These are phyloP conservation scores for Pycnococcus provasolii DNA, from an alignment of 139 green algal species.

Conservation along the genomic window DNA sequence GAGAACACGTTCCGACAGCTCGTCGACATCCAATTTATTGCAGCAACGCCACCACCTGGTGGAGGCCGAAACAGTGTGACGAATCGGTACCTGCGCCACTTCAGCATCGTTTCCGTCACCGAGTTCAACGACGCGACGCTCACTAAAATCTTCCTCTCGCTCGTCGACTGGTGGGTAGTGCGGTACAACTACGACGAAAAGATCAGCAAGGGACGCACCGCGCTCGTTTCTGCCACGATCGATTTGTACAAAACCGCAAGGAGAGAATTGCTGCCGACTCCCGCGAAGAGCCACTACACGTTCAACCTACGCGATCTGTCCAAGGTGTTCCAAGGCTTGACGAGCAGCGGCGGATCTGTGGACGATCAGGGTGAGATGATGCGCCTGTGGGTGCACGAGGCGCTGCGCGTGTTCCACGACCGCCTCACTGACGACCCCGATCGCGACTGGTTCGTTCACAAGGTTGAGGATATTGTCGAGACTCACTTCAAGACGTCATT, in stretches of 20 bases:
- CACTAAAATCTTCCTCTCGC: slow-evolving; percentile 43
- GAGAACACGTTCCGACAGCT: slow-evolving; percentile 30
- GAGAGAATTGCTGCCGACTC: slow-evolving; percentile 44
- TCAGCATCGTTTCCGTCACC: slow-evolving; percentile 30
- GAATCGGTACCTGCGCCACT: slow-evolving; percentile 29
- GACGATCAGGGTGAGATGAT: slow-evolving; percentile 33
- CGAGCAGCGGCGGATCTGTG: slow-evolving; percentile 38
- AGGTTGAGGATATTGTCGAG: slow-evolving; percentile 32
- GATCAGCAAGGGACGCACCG: not conserved
- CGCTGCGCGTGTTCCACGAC: slow-evolving; percentile 56
- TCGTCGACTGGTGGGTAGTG: slow-evolving; percentile 50
- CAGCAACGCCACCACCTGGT: slow-evolving; percentile 34
- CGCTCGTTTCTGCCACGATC: slow-evolving; percentile 31
- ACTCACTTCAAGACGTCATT: slow-evolving; percentile 39
- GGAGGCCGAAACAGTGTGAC: slow-evolving; percentile 39
- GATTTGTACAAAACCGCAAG: slow-evolving; percentile 36
- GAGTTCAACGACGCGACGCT: slow-evolving; percentile 50
- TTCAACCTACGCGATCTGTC: slow-evolving; percentile 72
- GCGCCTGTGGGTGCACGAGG: slow-evolving; percentile 58
- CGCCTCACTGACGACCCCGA: slow-evolving; percentile 54
- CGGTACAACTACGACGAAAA: slow-evolving; percentile 1
- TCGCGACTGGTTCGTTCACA: slow-evolving; percentile 49
- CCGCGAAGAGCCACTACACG: slow-evolving; percentile 63
- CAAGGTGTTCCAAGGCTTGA: slow-evolving; percentile 49
- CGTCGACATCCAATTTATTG: slow-evolving; percentile 33